Base-by-base conservation (phyloP, 129 eudicot species). In the Deinandra increscens region DNA sequence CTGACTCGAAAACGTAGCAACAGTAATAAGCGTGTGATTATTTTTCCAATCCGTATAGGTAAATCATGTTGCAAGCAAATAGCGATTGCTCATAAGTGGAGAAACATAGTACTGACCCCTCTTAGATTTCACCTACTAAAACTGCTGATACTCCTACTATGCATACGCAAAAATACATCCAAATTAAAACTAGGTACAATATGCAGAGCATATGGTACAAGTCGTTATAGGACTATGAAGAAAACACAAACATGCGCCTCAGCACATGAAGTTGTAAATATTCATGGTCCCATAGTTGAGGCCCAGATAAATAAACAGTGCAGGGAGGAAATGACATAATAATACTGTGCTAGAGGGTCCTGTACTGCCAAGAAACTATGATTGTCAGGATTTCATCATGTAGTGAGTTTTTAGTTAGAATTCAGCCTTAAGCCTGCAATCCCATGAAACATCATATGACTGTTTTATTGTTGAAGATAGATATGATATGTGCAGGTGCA, bases 91-190 rank as follows among this genome's bases (percentile, higher is more conserved):
- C 79, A 75, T 18, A 60, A 73, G 44, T 66, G 73, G 68, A 75
- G 37, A 55, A 75, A 41, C 73, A 55, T 56, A 66, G 79, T 75
- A 75, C 67, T 31, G 79, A 75, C 79, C 72, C 66, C 73, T 29
- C 64, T 12, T 13, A 17, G 15, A 44, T 14, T 73, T 39, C 44
- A 22, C 37, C 33, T 49, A 63, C 10, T n/a, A 63, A 64, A 63
- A 64, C 54, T 48, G 43, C 71, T 4, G 55, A 20, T 38, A 46
- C 72, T 67, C n/a, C 60, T 11, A 49, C 62, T 42, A 23, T 65
- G 29, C 48, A 36, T 60, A 7, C 36, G 3, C 42, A 29, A 4
- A 38, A 13, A 74, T 51, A 37, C 38, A 67, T 44, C 9, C 62
- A 44, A 55, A 43, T 19, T 6, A 33, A 54, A 31, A 31, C 14